Conservation (phyloP, 2,329 filamentous ascomycete genomes). For the Talaromyces sp. region DNA sequence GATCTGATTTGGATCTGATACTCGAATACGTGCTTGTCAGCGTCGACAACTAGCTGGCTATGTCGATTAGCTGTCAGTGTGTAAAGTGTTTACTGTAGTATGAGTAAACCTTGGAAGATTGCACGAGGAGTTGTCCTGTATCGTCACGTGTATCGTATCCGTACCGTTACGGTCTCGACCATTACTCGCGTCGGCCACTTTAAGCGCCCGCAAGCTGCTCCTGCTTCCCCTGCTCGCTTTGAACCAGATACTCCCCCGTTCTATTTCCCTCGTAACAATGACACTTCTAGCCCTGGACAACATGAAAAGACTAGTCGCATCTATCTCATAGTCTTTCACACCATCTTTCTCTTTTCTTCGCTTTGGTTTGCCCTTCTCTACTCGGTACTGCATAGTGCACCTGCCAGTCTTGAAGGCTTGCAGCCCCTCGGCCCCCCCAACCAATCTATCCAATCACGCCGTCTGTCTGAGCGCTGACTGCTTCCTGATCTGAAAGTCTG, state of each 20-base stretch:
- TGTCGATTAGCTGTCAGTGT: too few species aligned
- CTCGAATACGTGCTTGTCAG: neutral
- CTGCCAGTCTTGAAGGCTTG: neutral
- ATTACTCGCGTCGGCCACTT: slow-evolving; percentile 1
- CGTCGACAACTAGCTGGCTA: neutral
- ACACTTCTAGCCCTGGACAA: neutral
- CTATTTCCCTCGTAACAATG: neutral
- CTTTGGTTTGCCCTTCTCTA: neutral
- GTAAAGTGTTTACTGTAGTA: too few species aligned
- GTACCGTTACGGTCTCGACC: slow-evolving; percentile 1
- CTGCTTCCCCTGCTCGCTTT: neutral
- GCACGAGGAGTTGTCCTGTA: neutral
- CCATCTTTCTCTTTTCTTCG: neutral
- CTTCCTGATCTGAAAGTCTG: neutral
- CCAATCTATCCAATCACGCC: slow-evolving; percentile 6
- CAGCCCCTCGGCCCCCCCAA: slow-evolving; percentile 9
- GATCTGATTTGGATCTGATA: neutral
- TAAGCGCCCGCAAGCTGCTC: neutral
- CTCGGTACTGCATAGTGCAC: neutral
- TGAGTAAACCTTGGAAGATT: too few species aligned
- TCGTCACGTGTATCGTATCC: slow-evolving; percentile 2
- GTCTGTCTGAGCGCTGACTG: slow-evolving; percentile 7
- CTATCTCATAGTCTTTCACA: neutral
- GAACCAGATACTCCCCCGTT: neutral
- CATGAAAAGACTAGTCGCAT: neutral